Base-by-base conservation (phyloP, 2,329 filamentous ascomycete species). In the Alternaria sp. region DNA sequence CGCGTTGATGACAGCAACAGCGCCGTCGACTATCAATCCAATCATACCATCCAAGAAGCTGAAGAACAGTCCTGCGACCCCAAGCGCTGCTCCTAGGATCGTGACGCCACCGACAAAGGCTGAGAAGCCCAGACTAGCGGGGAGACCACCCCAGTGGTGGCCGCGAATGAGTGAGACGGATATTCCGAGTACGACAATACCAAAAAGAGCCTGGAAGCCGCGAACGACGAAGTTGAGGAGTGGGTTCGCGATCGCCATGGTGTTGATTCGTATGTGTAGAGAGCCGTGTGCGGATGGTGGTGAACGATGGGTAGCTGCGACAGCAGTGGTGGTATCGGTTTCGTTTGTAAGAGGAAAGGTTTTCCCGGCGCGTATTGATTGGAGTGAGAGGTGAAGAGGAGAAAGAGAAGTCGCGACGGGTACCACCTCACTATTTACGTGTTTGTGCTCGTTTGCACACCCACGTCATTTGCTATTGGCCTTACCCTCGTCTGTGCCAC, bases 191-290 rank as follows among this genome's bases (percentile, higher is more conserved):
- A 61, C 46, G 5, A 61, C 40, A 8, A 61, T 40, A 19, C 51
- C 59, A 8, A 61, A 58, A 30, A 61, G 59, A 32, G 59, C 47
- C 40, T 61, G 54, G 46, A 30, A 47, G 40, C 54, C 54, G 28
- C 59, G 59, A 17, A 61, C 21, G 46, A 36, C 46, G 10, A 57
- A 44, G 26, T 50, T 61, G 32, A 61, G 9, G 15, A 51, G 17
- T 8, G 51, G 49, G 17, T 51, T 51, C 11, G 49, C 49, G 49
- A 36, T 51, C 6, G 28, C 49, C 49, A 51, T 51, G 28, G 15
- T 51, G 17, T 32, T 21, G 17, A 28, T 51, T 32, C 17, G 28
- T 32, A 12, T 32, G 28, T 36, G 32, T 15, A 51, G 19, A 3
- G 28, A 51, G 49, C 13, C 19, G 49, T 47, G 21, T 23, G 28